Base-by-base conservation (phyloP, 805 yeast genomes). In the Teunomyces aglyptinius region DNA sequence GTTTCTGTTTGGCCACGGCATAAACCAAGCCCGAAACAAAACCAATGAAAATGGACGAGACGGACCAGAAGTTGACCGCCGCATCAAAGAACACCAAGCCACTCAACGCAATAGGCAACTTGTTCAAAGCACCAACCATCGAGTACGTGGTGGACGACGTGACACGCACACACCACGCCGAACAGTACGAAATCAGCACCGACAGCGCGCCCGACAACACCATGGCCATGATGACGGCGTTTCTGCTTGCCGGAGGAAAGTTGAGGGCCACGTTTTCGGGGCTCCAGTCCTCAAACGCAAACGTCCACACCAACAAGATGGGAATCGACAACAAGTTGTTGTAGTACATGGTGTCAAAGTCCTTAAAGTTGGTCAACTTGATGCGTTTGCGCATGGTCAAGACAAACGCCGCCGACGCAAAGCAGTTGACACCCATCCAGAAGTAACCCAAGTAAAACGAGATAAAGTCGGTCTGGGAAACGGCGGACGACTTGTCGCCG, bases 121-220 rank as follows among this genome's bases (percentile, higher is more conserved):
- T 94, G 82, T 94, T 94, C 70, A 94, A 81, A 46, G 99, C 99
- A 69, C 99, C 99, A 49, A 94, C 98, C 99, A 94, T 94, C 45
- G 97, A 89, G 76, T 94, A 94, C 46, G 99, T 94, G 46, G 99
- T 94, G 22, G 98, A 91, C 18, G 97, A 89, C 38, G 99, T 94
- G 54, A 94, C 98, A 76, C 99, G 89, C 55, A 94, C 96, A 81
- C 99, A 94, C 99, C 99, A 94, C 51, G 97, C 99, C 10, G 98
- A 90, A 71, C 97, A 89, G 81, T 94, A 94, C 38, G 98, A 92
- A 67, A 94, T 94, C 75, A 96, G 97, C 45, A 94, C 96, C 27
- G 97, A 86, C 38, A 96, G 85, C 57, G 88, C 81, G 70, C 99
- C 99, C 31, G 97, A 89, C 64, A 92, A 80, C 52, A 94, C 61